phyloP scores from a whole-genome alignment of 2,329 filamentous ascomycete genomes.

The Phyllosticta capitalensis region DNA sequence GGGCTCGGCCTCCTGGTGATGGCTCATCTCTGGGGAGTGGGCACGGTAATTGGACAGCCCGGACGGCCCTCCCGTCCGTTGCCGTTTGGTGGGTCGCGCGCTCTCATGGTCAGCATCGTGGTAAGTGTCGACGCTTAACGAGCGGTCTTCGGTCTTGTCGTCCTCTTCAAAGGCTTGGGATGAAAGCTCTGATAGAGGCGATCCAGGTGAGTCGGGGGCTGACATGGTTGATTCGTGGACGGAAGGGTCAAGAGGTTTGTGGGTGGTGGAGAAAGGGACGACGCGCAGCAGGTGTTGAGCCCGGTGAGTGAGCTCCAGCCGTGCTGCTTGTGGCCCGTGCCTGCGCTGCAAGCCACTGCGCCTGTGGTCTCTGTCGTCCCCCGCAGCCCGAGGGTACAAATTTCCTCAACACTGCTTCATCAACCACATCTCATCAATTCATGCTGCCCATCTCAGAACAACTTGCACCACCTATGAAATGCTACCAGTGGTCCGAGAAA shows the following conservation, averaged over 20 bases:
- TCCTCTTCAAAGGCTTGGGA: constrained; percentile 55
- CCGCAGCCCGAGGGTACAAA: neutral
- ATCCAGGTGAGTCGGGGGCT: constrained; percentile 43
- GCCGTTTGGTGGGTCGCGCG: constrained; percentile 27
- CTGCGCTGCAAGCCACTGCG: neutral
- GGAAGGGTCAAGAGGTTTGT: constrained; percentile 1
- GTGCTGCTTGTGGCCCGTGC: constrained; percentile 1
- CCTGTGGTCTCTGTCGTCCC: neutral
- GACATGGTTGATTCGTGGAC: neutral
- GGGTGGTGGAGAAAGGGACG: constrained; percentile 8
- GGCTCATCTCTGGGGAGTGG: constrained; percentile 14
- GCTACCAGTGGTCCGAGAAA: too few species aligned
- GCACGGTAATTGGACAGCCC: constrained; percentile 14
- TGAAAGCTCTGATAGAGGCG: constrained; percentile 55
- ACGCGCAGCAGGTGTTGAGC: constrained; percentile 7
- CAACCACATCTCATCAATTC: too few species aligned
- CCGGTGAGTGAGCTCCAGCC: constrained; percentile 7
- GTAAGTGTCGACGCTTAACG: constrained; percentile 35
- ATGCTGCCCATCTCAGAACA: too few species aligned
- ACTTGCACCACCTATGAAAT: too few species aligned
- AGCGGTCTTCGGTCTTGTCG: constrained; percentile 37
- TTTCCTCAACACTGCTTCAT: neutral
- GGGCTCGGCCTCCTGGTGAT: constrained; percentile 24
- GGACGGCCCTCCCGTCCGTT: constrained; percentile 24
- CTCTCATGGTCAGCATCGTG: constrained; percentile 24